Evolutionary conservation across 148 eudicot species (phyloP), one percentile per base, ranked within the genome.

Genomic region (Camellia japonica): DNA sequence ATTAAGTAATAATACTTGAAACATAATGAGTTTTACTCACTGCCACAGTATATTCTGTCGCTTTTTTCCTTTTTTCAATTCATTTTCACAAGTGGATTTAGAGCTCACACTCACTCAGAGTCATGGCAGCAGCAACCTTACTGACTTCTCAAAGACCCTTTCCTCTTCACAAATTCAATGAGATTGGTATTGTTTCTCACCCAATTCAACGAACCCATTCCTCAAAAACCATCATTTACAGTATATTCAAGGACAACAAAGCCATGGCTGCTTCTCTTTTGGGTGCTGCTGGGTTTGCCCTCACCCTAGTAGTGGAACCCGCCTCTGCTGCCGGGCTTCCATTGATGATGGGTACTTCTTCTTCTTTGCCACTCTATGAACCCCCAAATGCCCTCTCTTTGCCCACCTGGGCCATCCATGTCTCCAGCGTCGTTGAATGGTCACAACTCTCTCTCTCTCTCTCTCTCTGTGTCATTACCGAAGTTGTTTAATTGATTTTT

Each of bases 311-410:
- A 87, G 6, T 49, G 90, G 15, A 30, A 30, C 88, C 91, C 78
- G 80, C 89, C 68, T 54, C 77, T 54, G 92, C 92, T 4, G 83
- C 80, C 11, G 92, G 85, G 76, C 80, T 85, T 11, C 83, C 90
- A 59, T 81, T 87, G 47, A 64, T 87, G 47, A 64, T 88, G 86
- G 90, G 85, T 15, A 80, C 88, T 30, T 81, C 88, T 30, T 81
- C 88, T 63, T 84, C 85, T 18, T 14, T 87, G 74, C 83, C 79
- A 42, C 83, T 93, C n/a, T 78, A 73, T 72, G 98, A 93, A 72
- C 97, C 98, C 60, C 58, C 95, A 9, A 94, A 94, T 89, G 98
- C 98, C 4, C 95, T 94, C 75, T 93, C 98, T 15, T 83, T 94
- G n/a, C 97, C 97, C 84, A 93, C 95, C 56, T 93, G 97, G 98